A percentile compares a stretch with the other conserved stretches of the same genome.
Conservation (phyloP, 2,329 filamentous ascomycete species). For the Dactylellina drechsleri region DNA sequence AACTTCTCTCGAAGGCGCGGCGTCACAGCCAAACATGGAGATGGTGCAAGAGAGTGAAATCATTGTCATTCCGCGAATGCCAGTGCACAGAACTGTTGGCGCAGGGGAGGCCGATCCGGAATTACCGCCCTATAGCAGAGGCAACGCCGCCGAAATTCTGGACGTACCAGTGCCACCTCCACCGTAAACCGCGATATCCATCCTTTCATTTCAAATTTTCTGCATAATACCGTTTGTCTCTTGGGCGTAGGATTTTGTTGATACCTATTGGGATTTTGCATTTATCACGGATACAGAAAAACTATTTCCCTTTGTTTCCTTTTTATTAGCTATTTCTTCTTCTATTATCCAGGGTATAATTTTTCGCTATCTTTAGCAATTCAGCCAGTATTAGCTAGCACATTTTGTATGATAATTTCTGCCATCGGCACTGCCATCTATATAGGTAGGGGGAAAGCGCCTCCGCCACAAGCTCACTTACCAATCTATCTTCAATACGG, state of each 20-base stretch:
- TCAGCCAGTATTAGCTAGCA: neutral
- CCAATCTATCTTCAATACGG: no score
- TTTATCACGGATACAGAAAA: no score
- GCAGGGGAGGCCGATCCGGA: conserved; percentile 50
- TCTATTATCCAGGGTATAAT: neutral
- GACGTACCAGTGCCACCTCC: conserved; percentile 42
- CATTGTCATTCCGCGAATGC: conserved; percentile 51
- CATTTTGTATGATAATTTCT: neutral
- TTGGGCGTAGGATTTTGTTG: conserved; percentile 1
- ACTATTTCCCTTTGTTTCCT: neutral
- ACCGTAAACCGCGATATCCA: neutral
- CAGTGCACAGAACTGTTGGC: conserved; percentile 42
- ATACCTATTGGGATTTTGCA: conserved; percentile 28
- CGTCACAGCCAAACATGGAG: conserved; percentile 41
- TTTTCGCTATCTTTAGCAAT: neutral
- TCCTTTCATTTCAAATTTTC: no score
- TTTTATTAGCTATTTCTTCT: neutral
- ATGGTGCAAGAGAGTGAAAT: conserved; percentile 51
- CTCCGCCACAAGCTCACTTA: no score
- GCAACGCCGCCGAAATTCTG: conserved; percentile 30
- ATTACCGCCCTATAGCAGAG: conserved; percentile 43
- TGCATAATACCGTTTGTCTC: conserved; percentile 16
- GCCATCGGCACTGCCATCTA: neutral
- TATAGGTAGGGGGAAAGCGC: no score
- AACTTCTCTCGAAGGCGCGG: conserved; percentile 7